Evolutionary conservation across 169 alveolate genomes (phyloP), one percentile per base, ranked within the genome.

Genomic region (Plasmodium reichenowi): DNA sequence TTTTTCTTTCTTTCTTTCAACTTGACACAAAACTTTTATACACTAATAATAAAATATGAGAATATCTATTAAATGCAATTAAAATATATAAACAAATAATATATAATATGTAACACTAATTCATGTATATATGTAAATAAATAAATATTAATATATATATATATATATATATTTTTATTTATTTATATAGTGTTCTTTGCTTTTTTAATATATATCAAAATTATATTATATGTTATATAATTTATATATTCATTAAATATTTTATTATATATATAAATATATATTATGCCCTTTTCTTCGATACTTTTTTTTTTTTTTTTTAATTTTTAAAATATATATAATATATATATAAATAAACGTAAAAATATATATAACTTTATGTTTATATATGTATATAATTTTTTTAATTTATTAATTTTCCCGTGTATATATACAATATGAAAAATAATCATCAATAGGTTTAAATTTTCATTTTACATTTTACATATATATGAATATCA

Each of bases 391-490:
- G 12, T 13, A 64, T 56, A 58, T 63, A 38, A 38, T 38, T 38
- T 38, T 38, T 38, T 38, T 38, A 38, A 38, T 38, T 38, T 38
- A 38, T 38, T 38, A 38, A 38, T 38, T 38, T 38, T 38, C 47
- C 47, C 9, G 5, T 38, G 50, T 58, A 60, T 50, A 74, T 45
- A 29, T 74, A 20, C 7, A 20, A 48, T 74, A 60, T 29, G 71
- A 38, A 38, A 38, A 38, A 38, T 38, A 38, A 24, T 24, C 24
- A 26, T 32, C 45, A 62, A 74, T 13, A 66, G 56, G 15, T 48
- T 62, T 74, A 32, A 74, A 74, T 43, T 60, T 50, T 60, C 63
- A 22, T 68, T 45, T 45, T 22, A 47, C 47, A 74, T 68, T 2
- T 32, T 38, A 38, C 2, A 38, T 38, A 38, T 38, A 38, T 32